phyloP scores from a whole-genome alignment of 129 eudicot species.

The Rutidosis leptorrhynchoides region DNA sequence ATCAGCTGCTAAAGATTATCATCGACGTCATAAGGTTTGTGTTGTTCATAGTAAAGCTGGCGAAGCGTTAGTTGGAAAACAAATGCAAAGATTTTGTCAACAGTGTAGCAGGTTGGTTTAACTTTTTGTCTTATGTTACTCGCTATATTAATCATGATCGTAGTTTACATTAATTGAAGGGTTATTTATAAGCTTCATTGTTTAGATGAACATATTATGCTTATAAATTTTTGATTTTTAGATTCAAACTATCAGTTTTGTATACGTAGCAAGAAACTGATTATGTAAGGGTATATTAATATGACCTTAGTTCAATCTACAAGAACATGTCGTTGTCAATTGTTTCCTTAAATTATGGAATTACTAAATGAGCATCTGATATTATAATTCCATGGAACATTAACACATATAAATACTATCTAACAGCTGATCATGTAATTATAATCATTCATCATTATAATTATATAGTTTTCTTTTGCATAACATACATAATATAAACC shows the following conservation, averaged over 20 bases:
- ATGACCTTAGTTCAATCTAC: neutral
- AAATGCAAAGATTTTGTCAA: constrained; percentile 96
- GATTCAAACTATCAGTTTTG: neutral
- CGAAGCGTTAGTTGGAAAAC: constrained; percentile 80
- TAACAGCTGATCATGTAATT: neutral
- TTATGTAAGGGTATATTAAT: neutral
- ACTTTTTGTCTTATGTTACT: constrained; percentile 8
- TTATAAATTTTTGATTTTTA: neutral
- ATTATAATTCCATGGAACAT: neutral
- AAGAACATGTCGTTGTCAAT: neutral
- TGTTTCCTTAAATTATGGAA: neutral
- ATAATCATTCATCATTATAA: neutral
- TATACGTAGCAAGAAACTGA: neutral
- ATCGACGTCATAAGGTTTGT: constrained; percentile 92
- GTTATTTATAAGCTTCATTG: neutral
- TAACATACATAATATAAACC: neutral
- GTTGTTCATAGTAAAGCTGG: constrained; percentile 86
- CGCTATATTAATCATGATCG: neutral
- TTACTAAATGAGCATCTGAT: neutral
- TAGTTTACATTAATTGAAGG: neutral
- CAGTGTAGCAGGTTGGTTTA: constrained; percentile 94
- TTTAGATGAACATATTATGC: neutral
- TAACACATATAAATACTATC: neutral
- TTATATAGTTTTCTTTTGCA: neutral
- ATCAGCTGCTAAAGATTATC: constrained; percentile 85